Evolutionary conservation across 257 asterid genomes (phyloP), one percentile per base, ranked within the genome.

Genomic region (Anisodus acutangulus): DNA sequence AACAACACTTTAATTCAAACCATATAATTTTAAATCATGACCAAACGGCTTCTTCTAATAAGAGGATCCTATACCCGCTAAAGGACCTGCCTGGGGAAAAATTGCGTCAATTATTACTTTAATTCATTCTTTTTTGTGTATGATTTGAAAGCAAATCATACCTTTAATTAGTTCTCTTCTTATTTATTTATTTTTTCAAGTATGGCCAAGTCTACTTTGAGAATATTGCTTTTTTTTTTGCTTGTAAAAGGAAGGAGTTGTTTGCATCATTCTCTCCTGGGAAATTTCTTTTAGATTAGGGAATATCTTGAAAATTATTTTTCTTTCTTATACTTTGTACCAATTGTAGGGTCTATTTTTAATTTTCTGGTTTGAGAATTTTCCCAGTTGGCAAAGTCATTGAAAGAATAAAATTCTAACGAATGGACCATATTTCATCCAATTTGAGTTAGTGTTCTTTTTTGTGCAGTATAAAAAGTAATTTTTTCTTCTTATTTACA

Each of bases 251-350:
- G 76, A 82, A 60, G 54, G 35, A 10, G 26, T 83, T 43, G 79
- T 84, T 84, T 59, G 85, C 79, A 80, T 66, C 82, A 72, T 84
- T 86, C 82, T 83, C 82, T 64, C 82, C 45, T 80, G 68, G 79
- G 49, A 76, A 85, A 82, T 64, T 55, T 78, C 67, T 85, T 82
- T 45, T 53, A 31, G 79, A 35, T 17, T 62, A 45, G 39, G 79
- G 88, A 86, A 86, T 79, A 83, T 83, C 17, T 86, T 78, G 55
- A 66, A 78, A 78, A 53, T 51, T 47, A 76, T 76, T 76, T 51
- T 72, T 78, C 8, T 13, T 78, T 78, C 2, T 53, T 51, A 78
- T 26, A 51, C 22, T n/a, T 76, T 51, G 45, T 76, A 53, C 81
- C 64, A 78, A 13, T 78, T 53, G 81, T 78, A 78, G 81, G 64